Conservation (phyloP, 192 early-diverging fungal species). For the Linnemannia schmuckeri region DNA sequence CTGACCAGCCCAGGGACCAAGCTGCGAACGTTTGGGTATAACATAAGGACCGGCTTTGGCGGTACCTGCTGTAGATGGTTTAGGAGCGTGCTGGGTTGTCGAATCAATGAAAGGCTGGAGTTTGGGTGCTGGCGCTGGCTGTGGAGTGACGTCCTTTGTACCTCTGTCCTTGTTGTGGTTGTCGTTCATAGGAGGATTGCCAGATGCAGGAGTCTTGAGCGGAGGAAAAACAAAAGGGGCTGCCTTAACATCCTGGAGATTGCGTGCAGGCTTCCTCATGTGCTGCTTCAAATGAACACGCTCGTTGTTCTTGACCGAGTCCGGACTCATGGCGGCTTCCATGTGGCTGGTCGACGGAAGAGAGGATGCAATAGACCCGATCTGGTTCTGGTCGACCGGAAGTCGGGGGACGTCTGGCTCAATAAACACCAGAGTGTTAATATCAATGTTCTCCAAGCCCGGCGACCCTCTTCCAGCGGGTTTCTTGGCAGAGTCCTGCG, state of each 20-base stretch:
- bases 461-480: conserved; percentile 37
- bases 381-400: conserved; percentile 17
- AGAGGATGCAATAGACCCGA: conserved; percentile 25
- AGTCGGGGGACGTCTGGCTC: conserved; percentile 31
- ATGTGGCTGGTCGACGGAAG: conserved; percentile 48
- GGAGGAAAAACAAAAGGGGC: conserved; percentile 52
- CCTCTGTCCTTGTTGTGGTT: background rate
- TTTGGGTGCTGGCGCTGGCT: background rate
- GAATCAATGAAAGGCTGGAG: background rate
- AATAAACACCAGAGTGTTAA: conserved; percentile 53
- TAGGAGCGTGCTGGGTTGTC: background rate
- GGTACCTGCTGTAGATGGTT: background rate
- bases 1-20: conserved; percentile 10
- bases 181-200: background rate
- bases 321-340: conserved; percentile 3
- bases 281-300: conserved; percentile 28
- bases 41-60: conserved; percentile 22
- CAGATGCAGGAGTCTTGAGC: conserved; percentile 13
- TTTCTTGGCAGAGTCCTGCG: conserved; percentile 14
- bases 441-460: conserved; percentile 22
- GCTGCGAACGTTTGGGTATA: conserved; percentile 35
- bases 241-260: conserved; percentile 51
- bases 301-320: background rate
- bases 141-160: background rate
- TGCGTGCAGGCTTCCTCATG: conserved; percentile 34